phyloP scores from a whole-genome alignment of 208 protist genomes.

The Entamoeba invadens region DNA sequence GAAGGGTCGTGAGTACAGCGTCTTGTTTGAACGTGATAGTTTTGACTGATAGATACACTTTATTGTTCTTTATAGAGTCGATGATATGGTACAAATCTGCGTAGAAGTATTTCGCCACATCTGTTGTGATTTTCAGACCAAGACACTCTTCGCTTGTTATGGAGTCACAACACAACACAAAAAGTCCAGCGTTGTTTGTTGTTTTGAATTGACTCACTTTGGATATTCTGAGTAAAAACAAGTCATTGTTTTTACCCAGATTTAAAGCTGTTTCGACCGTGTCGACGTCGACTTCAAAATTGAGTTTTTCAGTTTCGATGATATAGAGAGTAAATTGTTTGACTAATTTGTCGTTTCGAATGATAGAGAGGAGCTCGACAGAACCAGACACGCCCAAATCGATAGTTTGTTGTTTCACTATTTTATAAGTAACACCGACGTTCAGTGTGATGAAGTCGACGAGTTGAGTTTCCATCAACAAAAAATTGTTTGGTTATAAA shows the following conservation, averaged over 20 bases:
- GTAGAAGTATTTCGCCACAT: neutral
- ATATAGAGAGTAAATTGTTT: neutral
- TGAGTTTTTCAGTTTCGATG: too few relatives aligned
- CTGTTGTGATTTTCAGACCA: neutral
- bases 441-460: neutral
- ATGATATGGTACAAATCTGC: neutral
- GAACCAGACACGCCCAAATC: neutral
- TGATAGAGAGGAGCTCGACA: neutral
- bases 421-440: neutral
- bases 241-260: neutral
- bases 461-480: too few relatives aligned
- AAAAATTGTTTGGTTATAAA: too few relatives aligned
- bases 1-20: neutral
- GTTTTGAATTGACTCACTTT: neutral
- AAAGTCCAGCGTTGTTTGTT: neutral
- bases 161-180: neutral
- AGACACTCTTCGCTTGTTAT: neutral
- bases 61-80: neutral
- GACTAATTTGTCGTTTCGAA: neutral
- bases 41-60: neutral
- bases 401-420: neutral
- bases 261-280: neutral
- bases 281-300: too few relatives aligned
- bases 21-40: neutral
- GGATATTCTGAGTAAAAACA: neutral